Percentiles rank a stretch among this genome's conserved stretches.
phyloP scores from a whole-genome alignment of 768 basidiomycete genomes.

The Udeniomyces megalosporus region DNA sequence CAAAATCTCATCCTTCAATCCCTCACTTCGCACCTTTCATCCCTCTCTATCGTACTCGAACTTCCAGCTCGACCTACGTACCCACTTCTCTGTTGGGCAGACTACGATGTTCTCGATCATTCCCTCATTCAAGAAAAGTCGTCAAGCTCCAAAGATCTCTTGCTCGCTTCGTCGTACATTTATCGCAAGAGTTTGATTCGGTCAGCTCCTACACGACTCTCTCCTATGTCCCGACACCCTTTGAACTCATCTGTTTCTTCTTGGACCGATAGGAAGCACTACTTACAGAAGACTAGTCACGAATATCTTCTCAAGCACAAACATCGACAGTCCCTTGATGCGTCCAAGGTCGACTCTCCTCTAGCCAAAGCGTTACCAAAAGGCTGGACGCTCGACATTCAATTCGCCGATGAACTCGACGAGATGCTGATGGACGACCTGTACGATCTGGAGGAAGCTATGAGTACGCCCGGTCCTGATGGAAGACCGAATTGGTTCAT shows the following conservation, averaged over 20 bases:
- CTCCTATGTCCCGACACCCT: background rate
- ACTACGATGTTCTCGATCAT: conserved; percentile 75
- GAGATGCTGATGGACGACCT: conserved; percentile 86
- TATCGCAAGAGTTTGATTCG: conserved; percentile 87
- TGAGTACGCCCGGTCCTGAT: conserved; percentile 17
- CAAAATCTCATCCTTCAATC: conserved; percentile 36
- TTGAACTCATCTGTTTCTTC: background rate
- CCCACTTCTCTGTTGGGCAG: conserved; percentile 39
- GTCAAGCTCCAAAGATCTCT: conserved; percentile 34
- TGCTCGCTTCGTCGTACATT: conserved; percentile 63
- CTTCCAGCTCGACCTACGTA: conserved; percentile 17
- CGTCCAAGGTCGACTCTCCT: conserved; percentile 5
- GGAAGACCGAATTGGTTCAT: conserved; percentile 58
- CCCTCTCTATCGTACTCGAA: conserved; percentile 26
- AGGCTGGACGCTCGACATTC: conserved; percentile 72
- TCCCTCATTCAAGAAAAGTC: conserved; percentile 36
- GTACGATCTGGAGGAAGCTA: conserved; percentile 49
- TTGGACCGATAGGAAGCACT: conserved; percentile 45
- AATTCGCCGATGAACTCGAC: conserved; percentile 83
- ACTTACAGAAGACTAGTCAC: conserved; percentile 56
- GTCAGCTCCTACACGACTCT: too few relatives aligned
- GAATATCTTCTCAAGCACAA: conserved; percentile 49
- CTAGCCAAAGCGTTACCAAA: conserved; percentile 45
- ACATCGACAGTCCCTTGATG: conserved; percentile 15
- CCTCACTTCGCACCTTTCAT: conserved; percentile 28